Base-by-base conservation (phyloP, 2,329 filamentous ascomycete species). In the Stachybotrys echinatus region DNA sequence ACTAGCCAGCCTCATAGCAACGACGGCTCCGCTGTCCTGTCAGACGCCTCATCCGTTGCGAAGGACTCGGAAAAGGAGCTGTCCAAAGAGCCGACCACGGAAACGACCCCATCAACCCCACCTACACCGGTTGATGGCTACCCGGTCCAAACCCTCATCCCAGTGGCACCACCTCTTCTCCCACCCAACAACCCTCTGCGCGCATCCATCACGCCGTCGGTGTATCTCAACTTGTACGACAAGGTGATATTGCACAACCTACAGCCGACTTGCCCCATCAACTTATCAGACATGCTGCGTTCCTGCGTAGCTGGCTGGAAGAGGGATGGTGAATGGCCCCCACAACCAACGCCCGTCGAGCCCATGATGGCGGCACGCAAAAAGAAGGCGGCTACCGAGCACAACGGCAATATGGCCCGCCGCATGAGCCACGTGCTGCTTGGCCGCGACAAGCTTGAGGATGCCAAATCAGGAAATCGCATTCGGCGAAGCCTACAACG, bases 231-330 rank as follows among this genome's bases (percentile, higher is more conserved):
- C 44, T 89, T 97, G 50, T 96, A 95, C 73, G 87, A 88, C 63
- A 96, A 96, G 69, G 87, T 96, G 47, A 84, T 96, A 40, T 67
- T 91, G 1, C 85, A 92, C 61, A 81, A 78, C 37, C 80, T 94
- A 55, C 89, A 90, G 3, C 92, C 92, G 0, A 86, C 87, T 2
- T 89, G 95, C 17, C 92, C 92, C 4, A 87, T 96, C 61, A 96
- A 96, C 59, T 79, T 97, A 1, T 73, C 79, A 23, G 89, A 95
- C 59, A 85, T 96, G 72, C 83, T 89, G 20, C 80, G 83, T 10
- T 83, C 89, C 12, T 88, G 92, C 56, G 91, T 97, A 1, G 79
- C 87, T 23, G 92, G 92, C 42, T 96, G 92, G 92, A 95, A 95
- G 67, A 80, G 89, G 39, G 89, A 94, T 60, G 92, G 91, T 17